Evolutionary conservation across 2,329 filamentous ascomycete genomes (phyloP), one percentile per base, ranked within the genome.

Genomic region (Golovinomyces cichoracearum): DNA sequence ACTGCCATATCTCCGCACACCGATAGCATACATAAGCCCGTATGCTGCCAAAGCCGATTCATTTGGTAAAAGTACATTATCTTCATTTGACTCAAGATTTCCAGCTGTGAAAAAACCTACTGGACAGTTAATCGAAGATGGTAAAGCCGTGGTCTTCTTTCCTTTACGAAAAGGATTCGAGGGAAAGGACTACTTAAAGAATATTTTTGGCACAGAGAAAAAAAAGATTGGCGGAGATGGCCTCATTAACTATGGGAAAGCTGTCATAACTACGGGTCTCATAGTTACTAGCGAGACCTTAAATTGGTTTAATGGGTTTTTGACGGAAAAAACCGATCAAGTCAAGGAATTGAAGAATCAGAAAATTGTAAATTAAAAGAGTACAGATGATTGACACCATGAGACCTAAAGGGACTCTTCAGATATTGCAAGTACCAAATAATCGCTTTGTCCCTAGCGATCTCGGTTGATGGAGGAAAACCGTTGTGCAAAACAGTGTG

Each of bases 41-140:
- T 94, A 94, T 65, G 73, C 93, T 55, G 69, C 75, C 62, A 83
- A 78, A 63, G 86, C 78, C 59, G 90, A 95, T 62, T 66, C 73
- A 51, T 65, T 93, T 48, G 81, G 79, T 55, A 77, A 84, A 63
- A 69, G 74, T 61, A 74, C 78, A n/a, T 69, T 88, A 54, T 67
- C 64, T 57, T 74, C 71, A 59, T 67, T 88, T 56, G 82, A 88
- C 55, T 65, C 73, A 62, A 72, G 68, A 53, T 79, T 85, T 62
- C 82, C 82, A 48, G 69, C 73, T 51, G 70, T 88, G 62, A 83
- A 79, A 68, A 79, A 84, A 65, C 76, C 81, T 47, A 82, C 80
- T 23, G 68, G 71, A 54, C 78, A 83, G 62, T 68, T 86, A 48
- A 75, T 75, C 63, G 68, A 68, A 50, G 73, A 76, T 15, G 72